Evolutionary conservation across 495 filamentous ascomycete species (phyloP).

Genomic region (Aspergillus wentii): DNA sequence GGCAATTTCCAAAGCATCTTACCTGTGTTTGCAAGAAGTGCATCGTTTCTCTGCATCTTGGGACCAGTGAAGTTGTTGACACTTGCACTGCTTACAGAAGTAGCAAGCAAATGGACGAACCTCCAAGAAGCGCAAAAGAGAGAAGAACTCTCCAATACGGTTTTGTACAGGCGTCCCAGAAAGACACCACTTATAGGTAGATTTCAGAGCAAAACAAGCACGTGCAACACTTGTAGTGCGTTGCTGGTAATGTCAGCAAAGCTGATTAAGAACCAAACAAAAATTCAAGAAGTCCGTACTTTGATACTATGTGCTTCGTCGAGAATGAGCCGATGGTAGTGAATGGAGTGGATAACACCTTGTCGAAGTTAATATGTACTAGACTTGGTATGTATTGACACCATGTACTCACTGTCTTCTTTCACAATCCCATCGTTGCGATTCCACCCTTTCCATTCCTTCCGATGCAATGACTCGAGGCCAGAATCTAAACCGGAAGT

Average conservation of each 20-base stretch:
- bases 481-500: constrained; percentile 57
- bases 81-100: constrained; percentile 80
- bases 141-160: constrained; percentile 96
- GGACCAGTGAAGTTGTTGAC: constrained; percentile 78
- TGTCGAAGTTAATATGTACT: constrained; percentile 6
- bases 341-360: constrained; percentile 71
- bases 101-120: constrained; percentile 86
- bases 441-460: constrained; percentile 86
- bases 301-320: constrained; percentile 98
- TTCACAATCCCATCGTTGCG: constrained; percentile 70
- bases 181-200: constrained; percentile 88
- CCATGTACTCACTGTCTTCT: constrained; percentile 65
- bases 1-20: constrained; percentile 6
- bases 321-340: constrained; percentile 87
- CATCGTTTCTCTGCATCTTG: constrained; percentile 65
- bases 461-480: constrained; percentile 84
- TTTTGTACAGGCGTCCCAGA: constrained; percentile 94
- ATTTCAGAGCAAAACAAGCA: constrained; percentile 85
- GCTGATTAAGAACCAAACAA: not conserved
- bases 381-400: not conserved
- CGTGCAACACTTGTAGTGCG: constrained; percentile 86
- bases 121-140: constrained; percentile 84
- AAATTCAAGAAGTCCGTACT: constrained; percentile 23
- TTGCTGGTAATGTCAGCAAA: constrained; percentile 40
- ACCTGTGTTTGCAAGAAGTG: constrained; percentile 55